Evolutionary conservation across 2,329 filamentous ascomycete genomes (phyloP).

Genomic region (Fusarium odoratissimum): DNA sequence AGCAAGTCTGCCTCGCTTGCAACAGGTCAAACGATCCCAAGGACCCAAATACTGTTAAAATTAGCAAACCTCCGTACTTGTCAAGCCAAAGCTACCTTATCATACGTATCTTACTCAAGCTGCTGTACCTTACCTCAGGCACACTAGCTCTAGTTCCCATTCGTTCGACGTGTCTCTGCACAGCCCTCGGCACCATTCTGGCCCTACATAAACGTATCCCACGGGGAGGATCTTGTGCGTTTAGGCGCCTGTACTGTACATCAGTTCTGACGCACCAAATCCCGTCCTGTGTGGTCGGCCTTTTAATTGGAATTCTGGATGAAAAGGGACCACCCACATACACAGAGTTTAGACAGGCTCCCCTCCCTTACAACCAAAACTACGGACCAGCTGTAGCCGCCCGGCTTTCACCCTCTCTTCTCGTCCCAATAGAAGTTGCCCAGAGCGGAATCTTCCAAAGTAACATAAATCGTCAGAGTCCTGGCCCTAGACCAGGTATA

Average conservation of each 20-base stretch:
- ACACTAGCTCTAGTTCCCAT: conserved; percentile 22
- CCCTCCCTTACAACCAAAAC: background rate
- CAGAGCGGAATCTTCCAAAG: conserved; percentile 16
- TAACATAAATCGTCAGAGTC: conserved; percentile 8
- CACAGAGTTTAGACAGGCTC: background rate
- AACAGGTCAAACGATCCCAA: conserved; percentile 17
- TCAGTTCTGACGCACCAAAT: conserved; percentile 17
- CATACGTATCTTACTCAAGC: background rate
- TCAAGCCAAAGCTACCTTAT: background rate
- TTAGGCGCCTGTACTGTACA: conserved; percentile 14
- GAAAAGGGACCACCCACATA: conserved; percentile 26
- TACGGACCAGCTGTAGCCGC: conserved; percentile 8
- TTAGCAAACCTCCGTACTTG: conserved; percentile 33
- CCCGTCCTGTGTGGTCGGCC: conserved; percentile 14
- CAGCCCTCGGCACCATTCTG: conserved; percentile 39
- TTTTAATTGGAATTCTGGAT: conserved; percentile 39
- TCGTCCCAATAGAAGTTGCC: background rate
- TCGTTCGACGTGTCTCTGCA: conserved; percentile 44
- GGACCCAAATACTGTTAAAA: conserved; percentile 33
- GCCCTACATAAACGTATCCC: conserved; percentile 1
- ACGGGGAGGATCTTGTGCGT: background rate
- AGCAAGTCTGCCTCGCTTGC: conserved; percentile 16
- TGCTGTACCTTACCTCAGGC: background rate
- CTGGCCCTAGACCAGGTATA: conserved; percentile 10
- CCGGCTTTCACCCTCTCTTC: conserved; percentile 13